Percentiles rank a stretch among this genome's conserved stretches.
These are phyloP conservation scores for Phlyctochytrium bullatum DNA, from an alignment of 192 early-diverging fungal species.

Conservation along the genomic window DNA sequence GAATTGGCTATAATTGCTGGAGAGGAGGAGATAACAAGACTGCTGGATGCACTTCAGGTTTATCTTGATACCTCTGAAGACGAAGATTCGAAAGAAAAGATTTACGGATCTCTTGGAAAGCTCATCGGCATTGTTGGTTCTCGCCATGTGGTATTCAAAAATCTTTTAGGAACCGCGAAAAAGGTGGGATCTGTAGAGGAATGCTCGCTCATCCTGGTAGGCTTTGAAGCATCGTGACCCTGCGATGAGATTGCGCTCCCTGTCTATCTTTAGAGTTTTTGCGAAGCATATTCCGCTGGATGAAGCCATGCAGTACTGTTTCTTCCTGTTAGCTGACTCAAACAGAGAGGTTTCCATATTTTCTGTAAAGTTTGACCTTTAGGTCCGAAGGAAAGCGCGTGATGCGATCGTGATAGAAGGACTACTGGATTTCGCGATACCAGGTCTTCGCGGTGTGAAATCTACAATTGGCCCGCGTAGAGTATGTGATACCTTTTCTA, in stretches of 20 bases:
- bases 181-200: conserved; percentile 20
- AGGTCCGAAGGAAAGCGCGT: conserved; percentile 41
- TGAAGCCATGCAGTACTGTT: conserved; percentile 47
- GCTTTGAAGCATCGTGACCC: conserved; percentile 41
- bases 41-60: conserved; percentile 46
- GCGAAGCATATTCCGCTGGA: conserved; percentile 37
- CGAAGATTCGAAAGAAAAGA: conserved; percentile 33
- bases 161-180: conserved; percentile 44
- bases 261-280: conserved; percentile 46
- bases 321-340: conserved; percentile 48
- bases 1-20: conserved; percentile 44
- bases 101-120: conserved; percentile 44
- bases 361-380: neutral
- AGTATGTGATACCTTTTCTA: no score
- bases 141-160: conserved; percentile 48
- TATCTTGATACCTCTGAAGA: conserved; percentile 41
- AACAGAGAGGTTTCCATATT: conserved; percentile 28
- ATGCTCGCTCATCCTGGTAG: conserved; percentile 14
- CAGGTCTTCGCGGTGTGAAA: conserved; percentile 26
- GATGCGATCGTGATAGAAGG: conserved; percentile 39
- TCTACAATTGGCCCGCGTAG: conserved; percentile 15
- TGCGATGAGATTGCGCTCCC: conserved; percentile 29
- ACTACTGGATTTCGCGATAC: conserved; percentile 44
- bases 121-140: conserved; percentile 35
- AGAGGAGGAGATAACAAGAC: conserved; percentile 44